Evolutionary conservation across 495 filamentous ascomycete species (phyloP), one percentile per base, ranked within the genome.

Genomic region (Penicillium riverlandense): DNA sequence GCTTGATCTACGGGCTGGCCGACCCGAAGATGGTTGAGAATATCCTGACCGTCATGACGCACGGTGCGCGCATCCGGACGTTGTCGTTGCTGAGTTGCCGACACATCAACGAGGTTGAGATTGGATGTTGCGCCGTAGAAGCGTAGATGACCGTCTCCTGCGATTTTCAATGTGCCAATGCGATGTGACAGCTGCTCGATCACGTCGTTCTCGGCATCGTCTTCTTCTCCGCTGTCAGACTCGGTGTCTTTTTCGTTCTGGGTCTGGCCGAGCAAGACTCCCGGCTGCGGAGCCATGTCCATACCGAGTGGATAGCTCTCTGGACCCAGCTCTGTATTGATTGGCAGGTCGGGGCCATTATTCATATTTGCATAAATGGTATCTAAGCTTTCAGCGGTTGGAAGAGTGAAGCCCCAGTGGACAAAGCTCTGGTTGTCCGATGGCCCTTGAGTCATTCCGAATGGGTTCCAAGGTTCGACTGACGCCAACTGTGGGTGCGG

Each of bases 101-200:
- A 66, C 1, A 70, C 69, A 47, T 72, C 69, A 8, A 74, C 63
- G 16, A 75, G 43, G 36, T 70, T 73, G 6, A 75, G 61, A 28
- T 75, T 75, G 10, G 67, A 72, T 0, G 72, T 75, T 0, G 72
- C 64, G 8, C 72, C 72, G 41, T 66, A 75, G 47, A 69, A 75
- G 7, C 70, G 63, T 22, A 71, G 55, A 52, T 75, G 70, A 1
- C 72, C 72, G 44, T 75, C 72, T 11, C 70, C 65, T 1, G 72
- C 68, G 29, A 75, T 63, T 43, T 74, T 71, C 29, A 75, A 39
- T 7, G 65, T 69, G 5, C 72, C 72, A 22, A 75, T 70, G n/a
- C 69, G 65, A 55, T 67, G 50, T 6, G 67, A 69, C 10, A 72
- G 49, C 37, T 72, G 69, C 36, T 72, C 67, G 13, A 70, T 72